Evolutionary conservation across 805 yeast species (phyloP).

Genomic region (Geotrichum ghanense): DNA sequence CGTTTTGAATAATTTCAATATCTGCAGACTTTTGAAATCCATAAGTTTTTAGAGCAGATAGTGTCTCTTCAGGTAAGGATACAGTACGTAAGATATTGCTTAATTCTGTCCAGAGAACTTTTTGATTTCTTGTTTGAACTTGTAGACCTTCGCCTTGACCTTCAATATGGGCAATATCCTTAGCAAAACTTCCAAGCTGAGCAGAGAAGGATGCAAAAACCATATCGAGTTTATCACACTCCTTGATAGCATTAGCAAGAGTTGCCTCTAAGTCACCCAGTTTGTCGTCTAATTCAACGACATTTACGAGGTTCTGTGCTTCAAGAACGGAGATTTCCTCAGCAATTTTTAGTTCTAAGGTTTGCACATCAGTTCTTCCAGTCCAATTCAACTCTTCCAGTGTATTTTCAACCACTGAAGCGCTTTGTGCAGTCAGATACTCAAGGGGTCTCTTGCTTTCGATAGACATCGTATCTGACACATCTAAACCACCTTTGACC

Average conservation of each 20-base stretch:
- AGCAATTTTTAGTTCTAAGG: slow-evolving; percentile 44
- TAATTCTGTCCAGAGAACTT: slow-evolving; percentile 58
- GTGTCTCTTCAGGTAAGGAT: slow-evolving; percentile 45
- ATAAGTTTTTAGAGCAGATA: slow-evolving; percentile 35
- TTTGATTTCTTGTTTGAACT: slow-evolving; percentile 71
- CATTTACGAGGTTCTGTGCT: slow-evolving; percentile 45
- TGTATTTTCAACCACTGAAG: slow-evolving; percentile 42
- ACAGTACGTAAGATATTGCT: slow-evolving; percentile 61
- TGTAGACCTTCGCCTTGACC: slow-evolving; percentile 71
- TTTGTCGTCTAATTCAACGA: slow-evolving; percentile 38
- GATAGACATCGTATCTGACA: not conserved
- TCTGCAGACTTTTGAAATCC: slow-evolving; percentile 35
- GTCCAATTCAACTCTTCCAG: slow-evolving; percentile 74
- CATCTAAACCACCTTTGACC: not conserved
- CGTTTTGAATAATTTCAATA: slow-evolving; percentile 38
- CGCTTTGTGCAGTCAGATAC: slow-evolving; percentile 7
- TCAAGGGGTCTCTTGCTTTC: not conserved
- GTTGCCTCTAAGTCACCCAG: slow-evolving; percentile 33
- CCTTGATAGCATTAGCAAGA: slow-evolving; percentile 34
- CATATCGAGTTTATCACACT: slow-evolving; percentile 46
- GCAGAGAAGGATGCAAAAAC: slow-evolving; percentile 45
- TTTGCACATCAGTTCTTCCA: slow-evolving; percentile 49
- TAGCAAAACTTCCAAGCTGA: slow-evolving; percentile 50
- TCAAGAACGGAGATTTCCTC: slow-evolving; percentile 52
- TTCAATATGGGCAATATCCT: slow-evolving; percentile 62